A percentile compares a stretch with the other conserved stretches of the same genome.
Conservation (phyloP, 2,329 filamentous ascomycete species). For the Fusarium sp. region DNA sequence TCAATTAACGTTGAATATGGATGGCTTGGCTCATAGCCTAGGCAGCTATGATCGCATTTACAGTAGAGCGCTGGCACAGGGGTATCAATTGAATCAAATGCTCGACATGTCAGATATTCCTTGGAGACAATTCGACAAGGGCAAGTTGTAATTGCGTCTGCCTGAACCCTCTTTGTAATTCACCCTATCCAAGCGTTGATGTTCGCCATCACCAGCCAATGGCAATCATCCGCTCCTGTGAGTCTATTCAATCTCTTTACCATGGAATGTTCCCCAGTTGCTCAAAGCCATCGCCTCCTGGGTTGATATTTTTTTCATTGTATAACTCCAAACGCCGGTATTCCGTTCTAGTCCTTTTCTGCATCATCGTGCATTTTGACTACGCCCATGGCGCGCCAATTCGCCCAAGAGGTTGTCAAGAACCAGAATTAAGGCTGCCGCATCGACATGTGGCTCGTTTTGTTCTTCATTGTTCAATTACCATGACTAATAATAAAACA, state of each 20-base stretch:
- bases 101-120: not conserved
- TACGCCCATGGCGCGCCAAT: not conserved
- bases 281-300: conserved; percentile 8
- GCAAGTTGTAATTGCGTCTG: not conserved
- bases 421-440: not conserved
- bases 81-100: not conserved
- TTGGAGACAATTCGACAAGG: not conserved
- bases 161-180: conserved; percentile 4
- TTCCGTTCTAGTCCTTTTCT: conserved; percentile 4
- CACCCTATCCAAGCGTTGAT: conserved; percentile 19
- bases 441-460: not conserved
- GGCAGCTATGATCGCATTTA: not conserved
- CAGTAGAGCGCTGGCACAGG: not conserved
- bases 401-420: not conserved
- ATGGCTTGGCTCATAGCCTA: not conserved
- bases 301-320: conserved; percentile 25
- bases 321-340: conserved; percentile 43
- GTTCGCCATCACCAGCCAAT: conserved; percentile 34
- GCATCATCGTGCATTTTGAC: conserved; percentile 1
- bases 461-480: not conserved
- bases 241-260: conserved; percentile 7
- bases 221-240: conserved; percentile 6
- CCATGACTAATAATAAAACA: not conserved
- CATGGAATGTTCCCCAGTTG: conserved; percentile 19
- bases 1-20: conserved; percentile 2